Base-by-base conservation (phyloP, 768 basidiomycete genomes). In the Suillus placidus region DNA sequence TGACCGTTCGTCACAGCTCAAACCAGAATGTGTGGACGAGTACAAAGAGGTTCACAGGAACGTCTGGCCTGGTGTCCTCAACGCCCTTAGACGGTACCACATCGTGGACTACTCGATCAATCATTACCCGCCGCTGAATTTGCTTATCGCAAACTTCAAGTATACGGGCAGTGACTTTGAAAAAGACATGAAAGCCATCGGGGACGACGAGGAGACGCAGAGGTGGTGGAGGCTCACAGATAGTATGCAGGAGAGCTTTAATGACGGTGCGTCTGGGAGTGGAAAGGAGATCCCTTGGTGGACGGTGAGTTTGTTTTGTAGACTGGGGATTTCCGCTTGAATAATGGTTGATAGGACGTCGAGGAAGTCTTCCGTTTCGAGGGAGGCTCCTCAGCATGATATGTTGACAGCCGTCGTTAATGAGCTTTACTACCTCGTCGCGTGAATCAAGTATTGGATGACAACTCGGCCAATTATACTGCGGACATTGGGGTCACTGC, bases 131-230 rank as follows among this genome's bases (percentile, higher is more conserved):
- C 84, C 84, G 5, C 78, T 88, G 32, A 81, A 81, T 37, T 82
- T 94, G 49, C 83, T 94, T n/a, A 84, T 93, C 67, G 91, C 91
- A n/a, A 87, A 82, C 54, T 90, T 93, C 82, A 90, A 90, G 71
- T 93, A 93, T 70, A 85, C 80, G 0, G 92, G 91, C 0, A 65
- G 77, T 4, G 84, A 93, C 69, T 92, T 85, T 45, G 85, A 83
- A 49, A 78, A 67, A 16, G 92, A 93, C 70, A 92, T 93, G 90
- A 80, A 78, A 42, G 80, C 72, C 26, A 82, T 92, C 35, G 87
- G 4, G 4, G 84, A 85, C 20, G 89, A 91, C 72, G 80, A 84
- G 18, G 87, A 88, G 71, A 93, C 91, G n/a, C 83, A 83, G 73
- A 74, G 83, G 65, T 93, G 92, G 92, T 93, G 92, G 92, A 78